Percentiles rank a stretch among this genome's conserved stretches.
These are phyloP conservation scores for Paramarasmius palmivorus DNA, from an alignment of 1,284 basidiomycete species.

Conservation along the genomic window DNA sequence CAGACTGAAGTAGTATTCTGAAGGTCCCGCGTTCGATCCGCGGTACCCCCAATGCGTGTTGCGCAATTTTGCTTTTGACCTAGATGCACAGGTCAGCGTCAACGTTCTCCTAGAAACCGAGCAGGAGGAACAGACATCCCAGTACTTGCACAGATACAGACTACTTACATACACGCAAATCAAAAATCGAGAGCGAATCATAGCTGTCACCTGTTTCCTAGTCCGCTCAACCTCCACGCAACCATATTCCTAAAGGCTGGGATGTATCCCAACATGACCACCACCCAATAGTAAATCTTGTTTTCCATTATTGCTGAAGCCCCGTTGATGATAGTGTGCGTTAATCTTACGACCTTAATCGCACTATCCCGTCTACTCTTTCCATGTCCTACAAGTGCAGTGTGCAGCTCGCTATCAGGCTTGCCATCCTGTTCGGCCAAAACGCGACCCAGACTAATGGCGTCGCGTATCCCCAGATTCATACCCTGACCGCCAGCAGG, in stretches of 20 bases:
- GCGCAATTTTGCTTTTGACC: too few relatives aligned
- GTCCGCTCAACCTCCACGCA: slow-evolving; percentile 16
- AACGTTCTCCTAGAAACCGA: too few relatives aligned
- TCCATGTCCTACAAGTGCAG: background rate
- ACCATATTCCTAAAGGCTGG: slow-evolving; percentile 3
- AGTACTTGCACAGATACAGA: too few relatives aligned
- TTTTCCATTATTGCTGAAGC: background rate
- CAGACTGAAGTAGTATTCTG: too few relatives aligned
- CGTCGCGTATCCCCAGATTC: slow-evolving; percentile 45
- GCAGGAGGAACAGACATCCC: too few relatives aligned
- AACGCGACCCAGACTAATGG: slow-evolving; percentile 31
- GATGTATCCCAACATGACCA: slow-evolving; percentile 7
- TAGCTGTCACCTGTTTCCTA: slow-evolving; percentile 4
- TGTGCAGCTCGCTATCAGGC: background rate
- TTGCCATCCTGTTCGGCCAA: slow-evolving; percentile 16
- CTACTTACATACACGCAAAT: too few relatives aligned
- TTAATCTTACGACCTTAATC: slow-evolving; percentile 3
- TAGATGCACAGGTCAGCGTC: too few relatives aligned
- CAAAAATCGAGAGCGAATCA: too few relatives aligned
- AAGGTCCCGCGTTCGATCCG: too few relatives aligned
- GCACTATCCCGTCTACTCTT: slow-evolving; percentile 1
- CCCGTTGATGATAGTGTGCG: background rate
- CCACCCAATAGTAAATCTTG: slow-evolving; percentile 6
- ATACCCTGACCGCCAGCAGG: slow-evolving; percentile 45
- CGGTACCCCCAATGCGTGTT: too few relatives aligned